phyloP scores from a whole-genome alignment of 2,329 filamentous ascomycete species.

The Sporothrix humicola region DNA sequence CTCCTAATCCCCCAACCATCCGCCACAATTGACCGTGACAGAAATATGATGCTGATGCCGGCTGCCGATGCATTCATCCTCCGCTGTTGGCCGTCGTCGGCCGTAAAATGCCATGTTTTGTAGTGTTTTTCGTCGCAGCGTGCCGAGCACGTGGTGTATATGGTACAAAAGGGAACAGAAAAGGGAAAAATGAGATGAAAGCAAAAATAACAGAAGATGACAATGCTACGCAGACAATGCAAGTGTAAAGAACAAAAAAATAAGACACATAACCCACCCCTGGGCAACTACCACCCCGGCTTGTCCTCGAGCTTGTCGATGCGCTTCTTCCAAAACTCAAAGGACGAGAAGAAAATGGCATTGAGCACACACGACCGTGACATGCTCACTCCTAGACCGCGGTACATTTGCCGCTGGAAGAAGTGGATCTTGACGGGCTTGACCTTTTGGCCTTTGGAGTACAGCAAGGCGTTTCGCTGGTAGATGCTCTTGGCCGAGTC shows the following conservation, averaged over 20 bases:
- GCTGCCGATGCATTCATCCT: not conserved
- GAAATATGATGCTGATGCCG: not conserved
- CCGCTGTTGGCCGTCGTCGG: not conserved
- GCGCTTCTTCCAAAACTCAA: conserved; percentile 79
- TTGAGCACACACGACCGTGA: conserved; percentile 81
- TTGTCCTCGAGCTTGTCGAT: conserved; percentile 61
- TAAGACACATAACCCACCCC: too few relatives aligned
- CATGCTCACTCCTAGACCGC: conserved; percentile 83
- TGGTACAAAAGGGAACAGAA: not conserved
- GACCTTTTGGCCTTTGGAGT: conserved; percentile 67
- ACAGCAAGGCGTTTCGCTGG: conserved; percentile 78
- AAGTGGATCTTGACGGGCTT: conserved; percentile 77
- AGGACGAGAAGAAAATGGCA: conserved; percentile 87
- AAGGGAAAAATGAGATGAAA: not conserved
- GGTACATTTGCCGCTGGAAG: conserved; percentile 79
- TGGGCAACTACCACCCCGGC: conserved; percentile 12
- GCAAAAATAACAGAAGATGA: not conserved
- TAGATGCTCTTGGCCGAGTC: conserved; percentile 87
- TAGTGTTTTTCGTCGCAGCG: conserved; percentile 1
- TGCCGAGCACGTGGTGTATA: not conserved
- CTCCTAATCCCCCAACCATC: too few relatives aligned
- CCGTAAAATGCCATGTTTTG: not conserved
- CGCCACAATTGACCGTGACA: too few relatives aligned
- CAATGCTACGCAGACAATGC: not conserved
- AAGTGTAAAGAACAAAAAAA: not conserved